phyloP scores from a whole-genome alignment of 31 red algal genomes.

The Porphyra umbilicalis region DNA sequence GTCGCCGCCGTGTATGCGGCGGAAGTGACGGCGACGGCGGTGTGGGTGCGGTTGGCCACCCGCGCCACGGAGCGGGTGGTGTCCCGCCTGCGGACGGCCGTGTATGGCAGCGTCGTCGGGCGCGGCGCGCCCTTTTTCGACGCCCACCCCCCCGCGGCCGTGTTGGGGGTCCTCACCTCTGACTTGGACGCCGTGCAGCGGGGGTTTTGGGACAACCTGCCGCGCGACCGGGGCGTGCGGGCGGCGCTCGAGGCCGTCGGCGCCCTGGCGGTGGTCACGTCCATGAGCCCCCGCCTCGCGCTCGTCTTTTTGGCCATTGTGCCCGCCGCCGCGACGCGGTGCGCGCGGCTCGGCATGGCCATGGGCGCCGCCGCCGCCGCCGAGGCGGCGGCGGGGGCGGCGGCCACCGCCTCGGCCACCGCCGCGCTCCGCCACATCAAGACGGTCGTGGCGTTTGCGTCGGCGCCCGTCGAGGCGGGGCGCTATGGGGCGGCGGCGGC shows the following conservation, averaged over 20 bases:
- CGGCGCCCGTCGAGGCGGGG: not conserved
- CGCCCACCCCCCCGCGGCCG: constrained; percentile 11
- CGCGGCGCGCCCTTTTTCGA: constrained; percentile 63
- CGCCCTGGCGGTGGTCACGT: constrained; percentile 16
- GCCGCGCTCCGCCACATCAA: not conserved
- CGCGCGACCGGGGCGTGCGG: constrained; percentile 59
- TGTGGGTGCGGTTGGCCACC: constrained; percentile 32
- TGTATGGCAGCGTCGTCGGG: constrained; percentile 18
- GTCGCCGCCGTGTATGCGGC: constrained; percentile 25
- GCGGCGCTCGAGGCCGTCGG: constrained; percentile 38
- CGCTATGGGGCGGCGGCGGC: not conserved
- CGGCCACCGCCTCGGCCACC: not conserved
- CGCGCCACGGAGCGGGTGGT: constrained; percentile 29
- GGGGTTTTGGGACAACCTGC: constrained; percentile 42
- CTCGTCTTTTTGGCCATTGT: constrained; percentile 48
- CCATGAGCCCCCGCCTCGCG: constrained; percentile 24
- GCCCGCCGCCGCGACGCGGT: constrained; percentile 22
- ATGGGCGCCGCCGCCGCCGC: not conserved
- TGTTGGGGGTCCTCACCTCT: constrained; percentile 20
- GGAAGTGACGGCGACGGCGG: constrained; percentile 22
- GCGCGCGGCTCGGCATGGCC: not conserved
- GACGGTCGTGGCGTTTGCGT: not conserved
- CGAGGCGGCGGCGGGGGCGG: not conserved
- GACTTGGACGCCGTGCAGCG: constrained; percentile 36
- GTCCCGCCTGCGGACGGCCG: constrained; percentile 26